These are phyloP conservation scores for Chlamydomonas sphaeroides DNA, from an alignment of 139 green algal genomes.

Conservation along the genomic window DNA sequence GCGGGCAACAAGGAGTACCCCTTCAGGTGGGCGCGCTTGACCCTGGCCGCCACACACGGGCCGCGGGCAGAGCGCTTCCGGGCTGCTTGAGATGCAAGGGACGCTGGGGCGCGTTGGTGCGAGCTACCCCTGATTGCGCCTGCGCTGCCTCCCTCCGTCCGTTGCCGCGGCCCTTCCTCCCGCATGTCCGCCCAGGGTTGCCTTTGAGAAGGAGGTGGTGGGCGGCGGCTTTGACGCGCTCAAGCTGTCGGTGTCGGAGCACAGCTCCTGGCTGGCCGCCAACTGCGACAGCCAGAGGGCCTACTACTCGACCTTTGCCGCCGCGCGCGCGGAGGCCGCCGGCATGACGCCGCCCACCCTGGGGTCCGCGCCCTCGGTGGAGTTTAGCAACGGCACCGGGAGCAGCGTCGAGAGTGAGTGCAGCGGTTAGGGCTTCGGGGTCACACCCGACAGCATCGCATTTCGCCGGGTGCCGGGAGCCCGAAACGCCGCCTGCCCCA, in stretches of 20 bases:
- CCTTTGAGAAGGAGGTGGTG: conserved; percentile 49
- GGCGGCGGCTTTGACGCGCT: conserved; percentile 22
- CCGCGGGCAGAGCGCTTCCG: no score
- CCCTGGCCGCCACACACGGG: no score
- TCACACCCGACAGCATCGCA: no score
- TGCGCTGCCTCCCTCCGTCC: conserved; percentile 65
- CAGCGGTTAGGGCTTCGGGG: background rate
- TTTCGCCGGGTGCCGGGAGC: no score
- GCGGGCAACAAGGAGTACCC: conserved; percentile 32
- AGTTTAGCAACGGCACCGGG: no score
- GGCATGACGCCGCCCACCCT: conserved; percentile 2
- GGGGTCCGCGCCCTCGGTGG: conserved; percentile 5
- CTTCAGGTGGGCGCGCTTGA: conserved; percentile 41
- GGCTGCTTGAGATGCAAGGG: no score
- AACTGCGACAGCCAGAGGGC: conserved; percentile 80
- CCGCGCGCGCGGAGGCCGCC: background rate
- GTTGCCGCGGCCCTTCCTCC: no score
- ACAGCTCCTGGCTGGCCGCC: conserved; percentile 76
- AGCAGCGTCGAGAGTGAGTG: no score
- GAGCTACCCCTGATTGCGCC: conserved; percentile 48
- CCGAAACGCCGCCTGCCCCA: no score
- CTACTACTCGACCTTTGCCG: conserved; percentile 67
- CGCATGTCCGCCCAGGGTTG: conserved; percentile 4
- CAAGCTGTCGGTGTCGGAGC: conserved; percentile 62
- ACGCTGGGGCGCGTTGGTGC: background rate